These are phyloP conservation scores for Aspergillus japonicus DNA, from an alignment of 2,329 filamentous ascomycete species.

Conservation along the genomic window DNA sequence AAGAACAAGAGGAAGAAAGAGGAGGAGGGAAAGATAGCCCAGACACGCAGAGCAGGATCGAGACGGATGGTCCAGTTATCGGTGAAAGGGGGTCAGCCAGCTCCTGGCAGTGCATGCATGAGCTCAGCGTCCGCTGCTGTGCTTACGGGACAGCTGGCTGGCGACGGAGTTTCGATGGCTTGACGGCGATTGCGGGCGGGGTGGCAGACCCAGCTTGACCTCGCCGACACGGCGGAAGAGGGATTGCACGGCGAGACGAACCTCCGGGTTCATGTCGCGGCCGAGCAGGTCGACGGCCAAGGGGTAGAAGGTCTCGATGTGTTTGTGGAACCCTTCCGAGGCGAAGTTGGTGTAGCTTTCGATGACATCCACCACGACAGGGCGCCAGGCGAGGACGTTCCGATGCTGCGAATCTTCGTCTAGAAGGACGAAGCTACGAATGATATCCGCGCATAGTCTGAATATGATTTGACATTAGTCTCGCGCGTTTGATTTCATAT, in stretches of 20 bases:
- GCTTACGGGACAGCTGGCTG: conserved; percentile 29
- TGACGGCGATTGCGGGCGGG: conserved; percentile 28
- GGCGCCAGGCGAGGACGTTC: conserved; percentile 95
- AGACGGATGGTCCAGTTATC: background rate
- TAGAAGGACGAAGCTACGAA: conserved; percentile 76
- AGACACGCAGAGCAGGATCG: conserved; percentile 7
- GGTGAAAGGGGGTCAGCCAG: background rate
- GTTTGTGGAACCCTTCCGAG: conserved; percentile 71
- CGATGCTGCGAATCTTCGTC: conserved; percentile 96
- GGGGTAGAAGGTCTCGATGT: conserved; percentile 82
- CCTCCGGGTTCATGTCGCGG: conserved; percentile 76
- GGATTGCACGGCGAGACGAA: conserved; percentile 73
- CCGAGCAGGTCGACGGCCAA: conserved; percentile 77
- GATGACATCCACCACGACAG: conserved; percentile 93
- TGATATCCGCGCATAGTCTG: conserved; percentile 85
- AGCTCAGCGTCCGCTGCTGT: conserved; percentile 27
- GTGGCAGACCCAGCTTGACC: conserved; percentile 55
- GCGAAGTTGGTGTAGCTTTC: conserved; percentile 90
- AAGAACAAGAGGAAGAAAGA: conserved; percentile 13
- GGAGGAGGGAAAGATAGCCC: conserved; percentile 2
- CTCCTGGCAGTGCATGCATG: background rate
- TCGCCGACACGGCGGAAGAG: conserved; percentile 83
- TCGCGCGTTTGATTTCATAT: background rate
- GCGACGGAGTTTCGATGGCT: conserved; percentile 39
- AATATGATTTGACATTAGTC: conserved; percentile 21